Evolutionary conservation across 2,329 filamentous ascomycete species (phyloP).

Genomic region (Exophiala bonariae): DNA sequence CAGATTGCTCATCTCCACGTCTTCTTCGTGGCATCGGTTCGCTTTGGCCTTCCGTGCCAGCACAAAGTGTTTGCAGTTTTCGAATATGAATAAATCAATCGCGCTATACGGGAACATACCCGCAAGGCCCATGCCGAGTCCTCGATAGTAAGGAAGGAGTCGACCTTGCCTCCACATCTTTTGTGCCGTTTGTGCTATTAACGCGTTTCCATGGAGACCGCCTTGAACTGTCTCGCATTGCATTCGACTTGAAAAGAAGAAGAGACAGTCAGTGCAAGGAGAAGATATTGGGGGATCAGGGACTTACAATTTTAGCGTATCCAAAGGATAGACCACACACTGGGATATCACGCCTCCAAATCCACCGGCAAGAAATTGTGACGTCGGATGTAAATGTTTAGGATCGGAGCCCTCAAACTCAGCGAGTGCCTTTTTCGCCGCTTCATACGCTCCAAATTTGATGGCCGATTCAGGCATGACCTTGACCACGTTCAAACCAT

Average conservation of each 20-base stretch:
- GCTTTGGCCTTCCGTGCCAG: slow-evolving; percentile 68
- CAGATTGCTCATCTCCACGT: slow-evolving; percentile 77
- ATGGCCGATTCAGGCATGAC: slow-evolving; percentile 99
- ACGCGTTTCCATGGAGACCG: slow-evolving; percentile 76
- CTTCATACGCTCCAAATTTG: slow-evolving; percentile 97
- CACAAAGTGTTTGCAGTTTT: slow-evolving; percentile 79
- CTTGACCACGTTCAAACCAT: slow-evolving; percentile 93
- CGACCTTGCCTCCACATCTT: slow-evolving; percentile 84
- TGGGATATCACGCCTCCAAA: slow-evolving; percentile 93
- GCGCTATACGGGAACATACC: slow-evolving; percentile 98
- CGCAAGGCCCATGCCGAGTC: slow-evolving; percentile 86
- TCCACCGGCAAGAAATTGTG: slow-evolving; percentile 88
- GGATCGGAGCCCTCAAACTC: slow-evolving; percentile 83
- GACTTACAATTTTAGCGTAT: slow-evolving; percentile 64
- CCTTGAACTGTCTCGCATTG: slow-evolving; percentile 92
- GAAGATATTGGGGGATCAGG: slow-evolving; percentile 8
- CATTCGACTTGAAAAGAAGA: slow-evolving; percentile 60
- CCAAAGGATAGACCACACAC: slow-evolving; percentile 85
- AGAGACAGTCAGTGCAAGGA: slow-evolving; percentile 4
- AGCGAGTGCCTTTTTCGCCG: slow-evolving; percentile 83
- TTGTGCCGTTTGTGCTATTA: slow-evolving; percentile 77
- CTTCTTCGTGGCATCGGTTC: slow-evolving; percentile 75
- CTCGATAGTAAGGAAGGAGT: slow-evolving; percentile 78
- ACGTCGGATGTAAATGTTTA: slow-evolving; percentile 74
- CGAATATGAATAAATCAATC: slow-evolving; percentile 94